Evolutionary conservation across 306 rosid species (phyloP).

Genomic region (Cicer pinnatifidum): DNA sequence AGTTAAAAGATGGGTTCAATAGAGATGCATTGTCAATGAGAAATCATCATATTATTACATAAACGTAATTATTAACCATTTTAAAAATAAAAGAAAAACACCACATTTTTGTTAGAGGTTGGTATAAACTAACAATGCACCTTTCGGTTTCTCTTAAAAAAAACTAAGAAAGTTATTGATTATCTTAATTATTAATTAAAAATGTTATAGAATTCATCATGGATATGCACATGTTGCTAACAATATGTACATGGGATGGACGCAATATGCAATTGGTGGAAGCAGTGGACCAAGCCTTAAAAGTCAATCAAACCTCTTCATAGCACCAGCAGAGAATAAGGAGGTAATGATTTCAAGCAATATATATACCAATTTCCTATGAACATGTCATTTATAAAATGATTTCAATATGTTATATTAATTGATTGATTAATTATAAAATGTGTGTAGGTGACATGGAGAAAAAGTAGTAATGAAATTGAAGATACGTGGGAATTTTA

Average conservation of each 20-base stretch:
- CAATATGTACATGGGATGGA: constrained; percentile 50
- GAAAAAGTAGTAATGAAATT: constrained; percentile 28
- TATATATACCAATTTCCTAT: not conserved
- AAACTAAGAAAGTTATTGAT: not conserved
- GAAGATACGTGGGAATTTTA: constrained; percentile 26
- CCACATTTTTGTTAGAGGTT: too few relatives aligned
- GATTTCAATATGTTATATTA: too few relatives aligned
- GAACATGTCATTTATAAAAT: too few relatives aligned
- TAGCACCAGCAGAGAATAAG: constrained; percentile 46
- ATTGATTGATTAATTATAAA: too few relatives aligned
- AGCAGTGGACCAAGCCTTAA: constrained; percentile 49
- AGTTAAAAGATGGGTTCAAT: too few relatives aligned
- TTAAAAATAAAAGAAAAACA: too few relatives aligned
- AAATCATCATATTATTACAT: too few relatives aligned
- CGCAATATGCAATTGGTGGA: constrained; percentile 48
- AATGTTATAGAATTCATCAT: constrained; percentile 42
- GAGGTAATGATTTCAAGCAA: constrained; percentile 42
- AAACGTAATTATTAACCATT: too few relatives aligned
- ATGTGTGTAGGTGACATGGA: constrained; percentile 42
- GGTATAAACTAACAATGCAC: too few relatives aligned
- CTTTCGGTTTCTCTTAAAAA: not conserved
- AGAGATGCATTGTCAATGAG: too few relatives aligned
- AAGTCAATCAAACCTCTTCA: constrained; percentile 53
- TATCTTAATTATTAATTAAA: not conserved
- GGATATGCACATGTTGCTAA: constrained; percentile 47